Evolutionary conservation across 441 rosid genomes (phyloP), one percentile per base, ranked within the genome.

Genomic region (Viola pubescens): DNA sequence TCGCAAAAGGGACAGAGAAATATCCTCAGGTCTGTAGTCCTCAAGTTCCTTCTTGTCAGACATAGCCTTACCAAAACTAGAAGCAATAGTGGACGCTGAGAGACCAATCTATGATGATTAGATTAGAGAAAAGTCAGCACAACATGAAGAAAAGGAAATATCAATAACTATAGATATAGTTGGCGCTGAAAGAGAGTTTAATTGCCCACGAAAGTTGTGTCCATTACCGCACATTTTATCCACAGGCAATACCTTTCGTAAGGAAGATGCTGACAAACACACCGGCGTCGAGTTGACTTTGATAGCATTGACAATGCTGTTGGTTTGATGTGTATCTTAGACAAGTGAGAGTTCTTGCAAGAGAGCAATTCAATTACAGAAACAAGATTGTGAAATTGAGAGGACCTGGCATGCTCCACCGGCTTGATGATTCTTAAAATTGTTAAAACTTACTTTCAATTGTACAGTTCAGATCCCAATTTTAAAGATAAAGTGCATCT

Each of bases 41-140:
- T 82, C 77, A 52, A 94, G 90, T 68, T 94, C 98, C 78, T 91
- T 94, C 54, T 81, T 88, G 54, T 87, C 95, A 65, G 99, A 87
- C 37, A 88, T 89, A 13, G 96, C 73, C 80, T 94, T 94, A 72
- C 98, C 98, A 72, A 91, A 94, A 78, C 97, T 94, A 64, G 99
- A 89, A 58, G 99, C 97, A 64, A 91, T 91, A 45, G 97, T 87
- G 73, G 99, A 87, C 60, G 99, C 97, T 61, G 99, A 91, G 49
- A 94, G 92, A 70, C 99, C 99, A 73, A 94, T 91, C 98, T 94
- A 74, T 19, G 38, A 67, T 13, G 37, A 61, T 44, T 51, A 40
- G 64, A 53, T 62, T 34, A 40, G 37, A 41, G 12, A 46, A 12
- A 0, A 58, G 60, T 70, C 52, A 69, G 37, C 38, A 68, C 9